These are phyloP conservation scores for Vanderwaltozyma yarrowii DNA, from an alignment of 805 yeast species.

Conservation along the genomic window DNA sequence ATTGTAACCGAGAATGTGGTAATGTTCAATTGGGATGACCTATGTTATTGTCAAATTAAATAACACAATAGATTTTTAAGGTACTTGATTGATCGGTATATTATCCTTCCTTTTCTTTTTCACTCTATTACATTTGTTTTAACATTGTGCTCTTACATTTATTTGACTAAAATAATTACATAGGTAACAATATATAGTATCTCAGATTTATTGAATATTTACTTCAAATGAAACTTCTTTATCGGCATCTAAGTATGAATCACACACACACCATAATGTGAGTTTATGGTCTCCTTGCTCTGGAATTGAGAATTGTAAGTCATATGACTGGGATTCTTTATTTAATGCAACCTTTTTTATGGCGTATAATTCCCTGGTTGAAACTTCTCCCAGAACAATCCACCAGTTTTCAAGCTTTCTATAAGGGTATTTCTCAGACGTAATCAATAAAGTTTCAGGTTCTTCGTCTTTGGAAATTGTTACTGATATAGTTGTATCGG, in stretches of 20 bases:
- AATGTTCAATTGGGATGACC: too few relatives aligned
- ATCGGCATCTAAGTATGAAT: conserved; percentile 87
- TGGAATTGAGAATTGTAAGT: conserved; percentile 48
- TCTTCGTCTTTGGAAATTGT: conserved; percentile 66
- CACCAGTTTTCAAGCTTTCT: conserved; percentile 63
- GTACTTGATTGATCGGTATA: too few relatives aligned
- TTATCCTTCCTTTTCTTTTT: too few relatives aligned
- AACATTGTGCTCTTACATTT: too few relatives aligned
- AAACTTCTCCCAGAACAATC: conserved; percentile 68
- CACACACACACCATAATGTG: conserved; percentile 80
- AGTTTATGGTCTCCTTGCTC: conserved; percentile 51
- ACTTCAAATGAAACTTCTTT: conserved; percentile 60
- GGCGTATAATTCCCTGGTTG: conserved; percentile 53
- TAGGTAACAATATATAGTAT: too few relatives aligned
- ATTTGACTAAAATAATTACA: too few relatives aligned
- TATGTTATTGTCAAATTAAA: too few relatives aligned
- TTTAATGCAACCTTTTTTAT: conserved; percentile 53
- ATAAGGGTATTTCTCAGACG: conserved; percentile 48
- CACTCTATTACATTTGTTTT: too few relatives aligned
- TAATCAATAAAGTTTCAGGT: conserved; percentile 52
- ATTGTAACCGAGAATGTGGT: too few relatives aligned
- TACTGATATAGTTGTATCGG: conserved; percentile 38
- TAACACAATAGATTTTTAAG: too few relatives aligned
- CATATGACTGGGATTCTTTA: conserved; percentile 42
- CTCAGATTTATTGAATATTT: too few relatives aligned